Evolutionary conservation across 2,329 filamentous ascomycete genomes (phyloP), one percentile per base, ranked within the genome.

Genomic region (Rhytidhysteron rufulum): DNA sequence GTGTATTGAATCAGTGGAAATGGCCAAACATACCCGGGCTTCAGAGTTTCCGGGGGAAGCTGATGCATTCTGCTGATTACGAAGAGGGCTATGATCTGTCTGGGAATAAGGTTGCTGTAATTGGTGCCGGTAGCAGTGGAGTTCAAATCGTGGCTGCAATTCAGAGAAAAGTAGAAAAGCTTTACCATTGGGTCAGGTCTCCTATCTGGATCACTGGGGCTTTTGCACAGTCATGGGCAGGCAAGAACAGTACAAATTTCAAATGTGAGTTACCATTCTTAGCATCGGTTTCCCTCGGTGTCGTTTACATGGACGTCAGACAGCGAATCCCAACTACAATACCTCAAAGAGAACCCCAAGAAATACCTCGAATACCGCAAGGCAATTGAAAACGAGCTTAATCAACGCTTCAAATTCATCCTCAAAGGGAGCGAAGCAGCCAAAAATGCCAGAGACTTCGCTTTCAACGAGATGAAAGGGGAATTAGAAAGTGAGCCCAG

Each of bases 331-430:
- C 69, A 73, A 40, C 50, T 63, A 7, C 45, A 65, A 10, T 68
- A 48, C 42, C 56, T 71, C 4, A 43, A 58, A 35, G 47, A 68
- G 3, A 65, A 72, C 37, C 68, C 70, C 0, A 54, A 65, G 27
- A 67, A 68, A 30, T 72, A 72, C 37, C 60, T 71, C 21, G 68
- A 70, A 44, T 73, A 73, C 45, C 65, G 69, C 43, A 72, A 71
- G 50, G 62, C 68, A 39, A 65, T 74, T 40, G 71, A 75, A 43
- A 67, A 68, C 43, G 70, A 73, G 44, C 62, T 79, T 13, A 78
- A 77, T 43, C 67, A 70, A 33, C 65, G 72, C 5, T 79, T 78
- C 63, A 72, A 72, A 33, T 71, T 77, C 55, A 75, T 76, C 50
- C 60, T 73, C 47, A 75, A 73, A 50, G 70, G 69, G n/a, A 69